These are phyloP conservation scores for Fusarium marasasianum DNA, from an alignment of 2,329 filamentous ascomycete species.

Conservation along the genomic window DNA sequence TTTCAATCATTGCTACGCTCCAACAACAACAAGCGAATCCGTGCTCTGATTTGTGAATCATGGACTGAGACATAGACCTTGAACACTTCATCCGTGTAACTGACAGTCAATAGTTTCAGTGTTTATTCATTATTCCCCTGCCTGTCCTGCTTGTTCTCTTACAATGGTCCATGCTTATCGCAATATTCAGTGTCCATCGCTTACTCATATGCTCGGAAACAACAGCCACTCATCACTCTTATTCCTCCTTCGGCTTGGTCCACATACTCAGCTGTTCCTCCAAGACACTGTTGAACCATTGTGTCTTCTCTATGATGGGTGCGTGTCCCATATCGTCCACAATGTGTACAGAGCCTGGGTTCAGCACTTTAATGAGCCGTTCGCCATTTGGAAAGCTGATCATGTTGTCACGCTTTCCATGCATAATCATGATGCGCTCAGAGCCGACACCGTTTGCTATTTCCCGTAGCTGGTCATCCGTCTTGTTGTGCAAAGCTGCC, in stretches of 20 bases:
- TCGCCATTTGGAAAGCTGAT: slow-evolving; percentile 76
- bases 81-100: slow-evolving; percentile 20
- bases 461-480: slow-evolving; percentile 57
- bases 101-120: background rate
- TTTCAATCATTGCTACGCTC: background rate
- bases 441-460: slow-evolving; percentile 76
- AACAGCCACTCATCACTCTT: background rate
- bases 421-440: slow-evolving; percentile 78
- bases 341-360: slow-evolving; percentile 69
- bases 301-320: slow-evolving; percentile 73
- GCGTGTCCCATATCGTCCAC: slow-evolving; percentile 81
- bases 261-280: slow-evolving; percentile 65
- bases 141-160: background rate
- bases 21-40: background rate
- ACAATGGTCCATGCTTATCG: background rate
- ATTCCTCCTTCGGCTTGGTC: slow-evolving; percentile 53
- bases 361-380: slow-evolving; percentile 71
- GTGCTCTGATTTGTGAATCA: slow-evolving; percentile 1
- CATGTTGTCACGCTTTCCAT: slow-evolving; percentile 82
- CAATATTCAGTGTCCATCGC: background rate
- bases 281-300: slow-evolving; percentile 74
- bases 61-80: slow-evolving; percentile 6
- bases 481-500: slow-evolving; percentile 83
- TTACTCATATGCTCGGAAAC: background rate
- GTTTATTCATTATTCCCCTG: background rate